phyloP scores from a whole-genome alignment of 1,284 basidiomycete genomes.

The Ganoderma boninense region DNA sequence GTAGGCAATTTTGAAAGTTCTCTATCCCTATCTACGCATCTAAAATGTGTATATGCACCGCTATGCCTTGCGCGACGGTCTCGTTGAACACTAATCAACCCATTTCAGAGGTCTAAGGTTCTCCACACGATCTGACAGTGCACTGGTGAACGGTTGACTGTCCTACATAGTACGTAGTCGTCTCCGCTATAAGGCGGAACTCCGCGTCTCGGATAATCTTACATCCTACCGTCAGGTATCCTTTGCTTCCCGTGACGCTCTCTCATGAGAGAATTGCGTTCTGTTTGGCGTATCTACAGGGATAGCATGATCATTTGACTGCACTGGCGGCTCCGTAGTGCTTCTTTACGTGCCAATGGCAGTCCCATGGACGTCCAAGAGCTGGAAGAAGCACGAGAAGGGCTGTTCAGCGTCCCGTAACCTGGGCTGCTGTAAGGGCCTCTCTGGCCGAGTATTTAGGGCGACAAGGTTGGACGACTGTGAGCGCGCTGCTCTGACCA shows the following conservation, averaged over 20 bases:
- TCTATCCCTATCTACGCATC: too few relatives aligned
- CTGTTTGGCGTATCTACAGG: background rate
- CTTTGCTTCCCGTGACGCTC: background rate
- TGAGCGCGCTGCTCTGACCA: background rate
- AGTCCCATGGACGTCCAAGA: constrained; percentile 12
- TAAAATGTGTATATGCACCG: too few relatives aligned
- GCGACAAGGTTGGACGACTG: background rate
- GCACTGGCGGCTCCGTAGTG: background rate
- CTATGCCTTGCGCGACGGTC: too few relatives aligned
- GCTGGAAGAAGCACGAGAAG: background rate
- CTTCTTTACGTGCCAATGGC: constrained; percentile 7
- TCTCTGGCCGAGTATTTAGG: constrained; percentile 13
- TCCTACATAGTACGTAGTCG: background rate
- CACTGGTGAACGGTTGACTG: too few relatives aligned
- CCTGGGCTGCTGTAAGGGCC: background rate
- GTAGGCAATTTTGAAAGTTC: too few relatives aligned
- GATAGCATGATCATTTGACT: constrained; percentile 10
- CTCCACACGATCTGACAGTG: too few relatives aligned
- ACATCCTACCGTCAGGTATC: background rate
- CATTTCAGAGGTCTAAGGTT: too few relatives aligned
- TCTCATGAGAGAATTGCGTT: constrained; percentile 1
- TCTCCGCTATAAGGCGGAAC: background rate
- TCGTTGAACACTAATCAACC: too few relatives aligned
- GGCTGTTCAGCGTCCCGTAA: background rate
- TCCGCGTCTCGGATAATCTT: background rate